phyloP scores from a whole-genome alignment of 495 filamentous ascomycete species.

The Rusavskia elegans region DNA sequence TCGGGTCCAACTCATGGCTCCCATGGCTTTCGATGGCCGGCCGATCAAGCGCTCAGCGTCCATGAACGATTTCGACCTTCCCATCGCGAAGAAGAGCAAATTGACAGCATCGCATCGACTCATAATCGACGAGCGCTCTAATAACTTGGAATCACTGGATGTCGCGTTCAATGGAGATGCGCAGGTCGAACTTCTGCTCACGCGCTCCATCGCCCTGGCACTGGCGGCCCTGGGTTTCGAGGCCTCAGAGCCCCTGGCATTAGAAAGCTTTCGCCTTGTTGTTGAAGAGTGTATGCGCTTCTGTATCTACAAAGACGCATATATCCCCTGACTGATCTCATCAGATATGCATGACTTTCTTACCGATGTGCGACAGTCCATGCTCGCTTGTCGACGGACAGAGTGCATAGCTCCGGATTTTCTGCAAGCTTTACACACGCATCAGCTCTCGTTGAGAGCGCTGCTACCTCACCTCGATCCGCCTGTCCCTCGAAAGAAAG shows the following conservation, averaged over 20 bases:
- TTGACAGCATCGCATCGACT: constrained; percentile 32
- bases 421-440: constrained; percentile 39
- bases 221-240: constrained; percentile 42
- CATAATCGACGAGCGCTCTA: constrained; percentile 19
- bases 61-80: constrained; percentile 10
- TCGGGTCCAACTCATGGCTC: constrained; percentile 7
- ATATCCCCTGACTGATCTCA: neutral
- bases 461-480: constrained; percentile 25
- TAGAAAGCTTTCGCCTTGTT: constrained; percentile 39
- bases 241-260: constrained; percentile 35
- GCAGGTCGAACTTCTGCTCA: constrained; percentile 35
- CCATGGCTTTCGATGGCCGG: constrained; percentile 14
- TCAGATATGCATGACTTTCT: constrained; percentile 44
- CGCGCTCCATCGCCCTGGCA: constrained; percentile 37
- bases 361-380: constrained; percentile 39
- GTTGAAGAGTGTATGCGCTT: constrained; percentile 46
- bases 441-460: constrained; percentile 18
- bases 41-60: constrained; percentile 29
- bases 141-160: constrained; percentile 16
- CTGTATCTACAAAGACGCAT: constrained; percentile 1
- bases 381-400: constrained; percentile 42
- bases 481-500: constrained; percentile 18
- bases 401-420: constrained; percentile 55
- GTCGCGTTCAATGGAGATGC: constrained; percentile 26
- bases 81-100: constrained; percentile 27